Percentiles rank a stretch among this genome's conserved stretches.
Conservation (phyloP, 2,329 filamentous ascomycete species). For the Colletotrichum camelliae region DNA sequence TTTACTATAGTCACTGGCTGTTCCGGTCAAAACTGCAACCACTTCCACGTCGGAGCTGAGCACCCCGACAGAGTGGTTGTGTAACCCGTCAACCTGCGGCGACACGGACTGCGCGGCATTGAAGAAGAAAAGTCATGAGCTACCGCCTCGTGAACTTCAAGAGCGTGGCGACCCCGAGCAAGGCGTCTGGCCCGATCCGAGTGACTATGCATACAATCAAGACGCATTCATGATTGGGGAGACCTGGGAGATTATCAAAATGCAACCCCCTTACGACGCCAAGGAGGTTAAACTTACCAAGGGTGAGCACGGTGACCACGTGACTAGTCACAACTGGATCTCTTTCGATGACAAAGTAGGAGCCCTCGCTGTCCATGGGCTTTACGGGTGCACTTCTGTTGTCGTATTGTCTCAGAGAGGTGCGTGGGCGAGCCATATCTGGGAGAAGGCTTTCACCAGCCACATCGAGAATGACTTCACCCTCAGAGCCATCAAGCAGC, state of each 20-base stretch:
- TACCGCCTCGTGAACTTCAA: not conserved
- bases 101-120: not conserved
- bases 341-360: not conserved
- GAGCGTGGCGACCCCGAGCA: not conserved
- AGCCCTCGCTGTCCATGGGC: not conserved
- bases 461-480: accelerated
- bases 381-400: not conserved
- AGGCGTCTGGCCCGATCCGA: not conserved
- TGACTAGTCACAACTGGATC: not conserved
- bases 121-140: not conserved
- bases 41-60: not conserved
- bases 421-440: not conserved
- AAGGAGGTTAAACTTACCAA: not conserved
- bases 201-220: not conserved
- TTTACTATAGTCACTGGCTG: not conserved
- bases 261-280: not conserved
- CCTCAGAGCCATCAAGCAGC: not conserved
- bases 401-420: not conserved
- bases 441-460: not conserved
- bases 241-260: not conserved
- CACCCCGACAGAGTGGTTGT: not conserved
- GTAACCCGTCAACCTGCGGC: not conserved
- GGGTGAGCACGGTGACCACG: accelerated
- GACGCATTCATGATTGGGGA: not conserved
- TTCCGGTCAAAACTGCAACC: not conserved